Evolutionary conservation across 495 filamentous ascomycete genomes (phyloP).

Genomic region (Thozetella sp.): DNA sequence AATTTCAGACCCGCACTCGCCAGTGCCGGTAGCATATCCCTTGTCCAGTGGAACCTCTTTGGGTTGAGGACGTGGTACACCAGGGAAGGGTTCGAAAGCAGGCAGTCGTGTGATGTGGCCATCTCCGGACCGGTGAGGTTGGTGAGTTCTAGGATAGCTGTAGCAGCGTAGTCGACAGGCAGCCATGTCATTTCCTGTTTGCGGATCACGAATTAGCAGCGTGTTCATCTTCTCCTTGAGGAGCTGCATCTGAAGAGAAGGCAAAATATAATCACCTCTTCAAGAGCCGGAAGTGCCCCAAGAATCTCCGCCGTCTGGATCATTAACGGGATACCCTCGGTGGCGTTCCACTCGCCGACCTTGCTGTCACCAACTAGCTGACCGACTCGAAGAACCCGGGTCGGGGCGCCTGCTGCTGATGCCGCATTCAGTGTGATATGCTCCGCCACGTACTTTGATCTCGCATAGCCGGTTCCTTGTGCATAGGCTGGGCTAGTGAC

Average conservation of each 20-base stretch:
- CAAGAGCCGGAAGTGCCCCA: constrained; percentile 47
- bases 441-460: constrained; percentile 59
- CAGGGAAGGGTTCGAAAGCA: too few relatives aligned
- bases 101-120: too few relatives aligned
- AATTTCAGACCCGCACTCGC: constrained; percentile 38
- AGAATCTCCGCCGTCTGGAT: constrained; percentile 52
- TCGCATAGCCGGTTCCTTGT: constrained; percentile 56
- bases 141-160: constrained; percentile 51
- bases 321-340: constrained; percentile 58
- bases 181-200: too few relatives aligned
- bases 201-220: too few relatives aligned
- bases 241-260: too few relatives aligned
- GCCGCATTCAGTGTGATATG: constrained; percentile 50
- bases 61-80: constrained; percentile 10
- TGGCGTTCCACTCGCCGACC: constrained; percentile 60
- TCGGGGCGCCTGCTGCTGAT: constrained; percentile 30
- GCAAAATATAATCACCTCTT: constrained; percentile 17
- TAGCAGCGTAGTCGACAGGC: constrained; percentile 56
- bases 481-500: constrained; percentile 39
- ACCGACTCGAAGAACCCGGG: constrained; percentile 57
- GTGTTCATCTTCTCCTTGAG: too few relatives aligned
- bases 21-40: constrained; percentile 43
- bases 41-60: constrained; percentile 43
- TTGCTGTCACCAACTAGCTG: constrained; percentile 56
- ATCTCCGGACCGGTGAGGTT: too few relatives aligned